Base-by-base conservation (phyloP, 352 stramenopile species). In the Pilasporangium apinafurcum region DNA sequence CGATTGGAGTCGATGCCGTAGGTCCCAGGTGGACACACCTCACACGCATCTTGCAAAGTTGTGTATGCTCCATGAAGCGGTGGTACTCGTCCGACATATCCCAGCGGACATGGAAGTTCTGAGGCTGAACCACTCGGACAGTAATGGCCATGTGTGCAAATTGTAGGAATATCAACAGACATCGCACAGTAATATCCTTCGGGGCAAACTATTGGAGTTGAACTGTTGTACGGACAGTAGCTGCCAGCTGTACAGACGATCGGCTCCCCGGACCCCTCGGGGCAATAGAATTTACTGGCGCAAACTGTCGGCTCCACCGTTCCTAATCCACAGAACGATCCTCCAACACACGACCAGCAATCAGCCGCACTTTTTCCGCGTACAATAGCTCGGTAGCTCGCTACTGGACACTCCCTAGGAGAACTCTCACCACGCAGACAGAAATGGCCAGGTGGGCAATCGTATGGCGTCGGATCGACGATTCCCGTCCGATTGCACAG, bases 1-100 rank as follows among this genome's bases (percentile, higher is more conserved):
- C 88, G 83, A 41, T 89, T 78, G 4, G 76, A 61, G 31, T 96
- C 86, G 9, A 81, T 62, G 16, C 86, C 86, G 40, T 86, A 92
- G 0, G 56, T 95, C 17, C 89, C 86, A 10, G 63, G 44, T 21
- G 82, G 76, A 55, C 87, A 96, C 6, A 59, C 26, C 37, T 91
- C 66, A 37, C 87, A 96, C 0, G 81, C 68, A 4, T 78, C 68
- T 17, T 41, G 39, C 0, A 90, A 37, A 0, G 51, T 65, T 2
- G 57, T 81, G 28, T 80, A 80, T 1, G 69, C 37, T 20, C 71
- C 72, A 4, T 64, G 51, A 14, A 87, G 46, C 2, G 69, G 67
- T 9, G 78, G 86, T 27, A 51, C 22, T 6, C 76, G 64, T 5
- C 74, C 83, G 10, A 80, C 53, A 24, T 80, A 94, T 2, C 86